Percentiles rank a stretch among this genome's conserved stretches.
Conservation (phyloP, 345 rosid genomes). For the Nephelium lappaceum region DNA sequence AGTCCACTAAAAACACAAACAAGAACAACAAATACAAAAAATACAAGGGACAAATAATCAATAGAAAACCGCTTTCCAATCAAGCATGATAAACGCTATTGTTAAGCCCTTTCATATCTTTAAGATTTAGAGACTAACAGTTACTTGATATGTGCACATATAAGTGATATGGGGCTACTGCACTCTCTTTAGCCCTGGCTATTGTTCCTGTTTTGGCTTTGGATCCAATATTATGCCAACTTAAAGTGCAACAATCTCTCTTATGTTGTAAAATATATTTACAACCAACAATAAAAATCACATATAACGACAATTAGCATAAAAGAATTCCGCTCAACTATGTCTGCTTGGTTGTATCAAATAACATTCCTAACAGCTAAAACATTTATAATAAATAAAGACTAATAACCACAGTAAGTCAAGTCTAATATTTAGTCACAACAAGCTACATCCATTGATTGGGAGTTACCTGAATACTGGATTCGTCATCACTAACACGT, state of each 20-base stretch:
- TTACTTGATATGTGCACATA: neutral
- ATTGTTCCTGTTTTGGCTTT: neutral
- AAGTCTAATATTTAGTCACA: neutral
- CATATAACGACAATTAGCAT: neutral
- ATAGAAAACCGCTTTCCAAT: no score
- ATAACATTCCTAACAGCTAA: neutral
- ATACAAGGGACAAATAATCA: no score
- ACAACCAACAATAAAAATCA: neutral
- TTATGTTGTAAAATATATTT: neutral
- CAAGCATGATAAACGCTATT: neutral
- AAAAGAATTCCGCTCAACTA: neutral
- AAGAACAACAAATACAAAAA: no score
- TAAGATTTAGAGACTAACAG: neutral
- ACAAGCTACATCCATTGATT: constrained; percentile 11
- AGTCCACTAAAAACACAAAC: no score
- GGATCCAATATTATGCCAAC: neutral
- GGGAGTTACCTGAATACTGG: constrained; percentile 85
- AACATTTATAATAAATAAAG: neutral
- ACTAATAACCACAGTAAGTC: neutral
- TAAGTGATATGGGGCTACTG: neutral
- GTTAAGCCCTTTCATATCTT: neutral
- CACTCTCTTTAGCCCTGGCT: neutral
- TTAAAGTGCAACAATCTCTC: neutral
- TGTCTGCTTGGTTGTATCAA: neutral
- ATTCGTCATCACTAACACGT: constrained; percentile 95